Evolutionary conservation across 805 yeast genomes (phyloP).

Genomic region (Schwanniomyces yamadae): DNA sequence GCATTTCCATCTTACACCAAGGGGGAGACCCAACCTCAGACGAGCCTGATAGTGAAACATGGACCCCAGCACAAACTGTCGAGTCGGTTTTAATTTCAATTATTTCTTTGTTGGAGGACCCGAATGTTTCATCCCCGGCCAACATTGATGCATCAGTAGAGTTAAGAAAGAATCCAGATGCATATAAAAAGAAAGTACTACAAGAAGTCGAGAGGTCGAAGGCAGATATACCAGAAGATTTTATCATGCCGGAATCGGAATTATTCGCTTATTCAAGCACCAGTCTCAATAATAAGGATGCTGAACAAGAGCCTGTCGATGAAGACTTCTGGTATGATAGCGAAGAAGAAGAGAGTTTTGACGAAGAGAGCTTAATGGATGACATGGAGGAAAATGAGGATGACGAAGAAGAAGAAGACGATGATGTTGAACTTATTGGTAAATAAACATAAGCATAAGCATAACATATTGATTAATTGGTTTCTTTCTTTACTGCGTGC

Average conservation of each 20-base stretch:
- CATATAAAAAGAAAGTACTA: slow-evolving; percentile 70
- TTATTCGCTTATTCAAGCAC: slow-evolving; percentile 40
- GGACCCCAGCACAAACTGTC: slow-evolving; percentile 93
- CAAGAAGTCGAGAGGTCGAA: slow-evolving; percentile 83
- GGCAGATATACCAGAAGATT: slow-evolving; percentile 83
- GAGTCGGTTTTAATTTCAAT: slow-evolving; percentile 88
- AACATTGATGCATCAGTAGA: slow-evolving; percentile 94
- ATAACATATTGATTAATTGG: too few species aligned
- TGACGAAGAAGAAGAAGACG: slow-evolving; percentile 60
- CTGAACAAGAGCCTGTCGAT: slow-evolving; percentile 59
- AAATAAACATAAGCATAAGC: too few species aligned
- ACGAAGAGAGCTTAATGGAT: slow-evolving; percentile 48
- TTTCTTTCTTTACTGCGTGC: too few species aligned
- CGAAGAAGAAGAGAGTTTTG: slow-evolving; percentile 46
- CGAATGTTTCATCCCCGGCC: slow-evolving; percentile 91
- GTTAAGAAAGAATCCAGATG: slow-evolving; percentile 78
- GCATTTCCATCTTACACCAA: slow-evolving; percentile 89
- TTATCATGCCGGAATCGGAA: slow-evolving; percentile 72
- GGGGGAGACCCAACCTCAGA: slow-evolving; percentile 89
- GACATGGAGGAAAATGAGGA: slow-evolving; percentile 52
- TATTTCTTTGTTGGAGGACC: slow-evolving; percentile 88
- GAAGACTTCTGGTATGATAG: slow-evolving; percentile 83
- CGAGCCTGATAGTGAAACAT: slow-evolving; percentile 90
- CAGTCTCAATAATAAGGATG: slow-evolving; percentile 36
- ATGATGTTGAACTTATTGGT: slow-evolving; percentile 33